Base-by-base conservation (phyloP, 2,329 filamentous ascomycete genomes). In the Cytospora leucostoma region DNA sequence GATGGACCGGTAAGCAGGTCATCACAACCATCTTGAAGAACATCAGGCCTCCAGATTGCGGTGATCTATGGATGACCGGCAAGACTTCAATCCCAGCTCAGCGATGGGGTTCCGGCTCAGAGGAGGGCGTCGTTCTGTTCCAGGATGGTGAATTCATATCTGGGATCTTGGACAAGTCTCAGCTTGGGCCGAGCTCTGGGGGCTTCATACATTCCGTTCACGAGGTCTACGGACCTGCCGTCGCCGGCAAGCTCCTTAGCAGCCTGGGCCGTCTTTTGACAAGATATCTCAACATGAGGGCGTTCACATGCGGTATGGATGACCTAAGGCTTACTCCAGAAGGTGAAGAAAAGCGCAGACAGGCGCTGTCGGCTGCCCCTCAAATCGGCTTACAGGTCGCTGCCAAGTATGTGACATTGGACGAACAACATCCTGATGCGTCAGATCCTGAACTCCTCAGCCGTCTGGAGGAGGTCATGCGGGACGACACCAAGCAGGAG, bases 1-100 rank as follows among this genome's bases (percentile, higher is more conserved):
- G 93, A 60, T 99, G 95, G 95, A 98, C 93, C 2, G 95, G 95
- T 67, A 99, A 99, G 78, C 95, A 99, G 73, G 83, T 99, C 55
- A 90, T 99, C 66, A 94, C 92, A 4, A 97, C 93, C 0, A 90
- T 99, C 8, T 78, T 99, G 62, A 93, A 92, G 76, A 99, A 99
- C 72, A 93, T 98, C 69, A 90, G 87, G 67, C 95, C 95, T 0
- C 76, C 82, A 12, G 86, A 88, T 67, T 91, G 90, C 69, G 87
- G 89, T 63, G 89, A 91, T 34, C 79, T 98, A 37, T 93, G 88
- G 70, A 86, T 98, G 77, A 86, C 83, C 11, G 91, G 92, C 57
- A 91, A 90, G 71, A 91, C 91, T 2, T 89, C 91, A 56, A 91
- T 95, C 15, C 86, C 89, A 35, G 84, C 84, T n/a, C 87, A 89